Conservation (phyloP, 345 rosid genomes). For the Eucalyptus microcorys region DNA sequence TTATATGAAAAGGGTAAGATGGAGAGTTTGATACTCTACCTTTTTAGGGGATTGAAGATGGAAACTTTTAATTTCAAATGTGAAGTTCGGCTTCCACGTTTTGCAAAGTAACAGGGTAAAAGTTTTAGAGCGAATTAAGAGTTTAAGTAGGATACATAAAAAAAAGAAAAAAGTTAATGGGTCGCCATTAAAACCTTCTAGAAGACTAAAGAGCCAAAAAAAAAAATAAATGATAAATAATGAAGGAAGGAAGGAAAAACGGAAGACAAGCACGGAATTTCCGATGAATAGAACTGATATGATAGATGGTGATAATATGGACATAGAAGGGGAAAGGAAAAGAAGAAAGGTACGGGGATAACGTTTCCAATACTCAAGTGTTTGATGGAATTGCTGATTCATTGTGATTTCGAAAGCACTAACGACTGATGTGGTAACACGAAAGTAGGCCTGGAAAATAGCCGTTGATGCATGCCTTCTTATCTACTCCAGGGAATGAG, state of each 20-base stretch:
- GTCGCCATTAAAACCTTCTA: background rate
- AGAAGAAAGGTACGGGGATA: background rate
- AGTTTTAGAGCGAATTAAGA: rapidly evolving
- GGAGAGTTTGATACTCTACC: rapidly evolving
- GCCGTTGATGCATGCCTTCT: background rate
- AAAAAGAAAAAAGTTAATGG: rapidly evolving
- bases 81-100: rapidly evolving
- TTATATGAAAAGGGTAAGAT: rapidly evolving
- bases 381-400: background rate
- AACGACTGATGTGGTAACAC: background rate
- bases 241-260: background rate
- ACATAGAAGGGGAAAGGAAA: background rate
- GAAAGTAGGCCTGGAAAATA: background rate
- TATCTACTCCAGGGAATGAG: background rate
- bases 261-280: background rate
- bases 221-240: background rate
- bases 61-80: too few species aligned
- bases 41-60: too few species aligned
- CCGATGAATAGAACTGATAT: background rate
- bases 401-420: background rate
- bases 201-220: background rate
- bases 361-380: background rate
- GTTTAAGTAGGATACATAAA: too few species aligned
- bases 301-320: background rate
- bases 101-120: rapidly evolving